A percentile compares a stretch with the other conserved stretches of the same genome.
Evolutionary conservation across 2,329 filamentous ascomycete species (phyloP).

Genomic region (Gaeumannomyces tritici): DNA sequence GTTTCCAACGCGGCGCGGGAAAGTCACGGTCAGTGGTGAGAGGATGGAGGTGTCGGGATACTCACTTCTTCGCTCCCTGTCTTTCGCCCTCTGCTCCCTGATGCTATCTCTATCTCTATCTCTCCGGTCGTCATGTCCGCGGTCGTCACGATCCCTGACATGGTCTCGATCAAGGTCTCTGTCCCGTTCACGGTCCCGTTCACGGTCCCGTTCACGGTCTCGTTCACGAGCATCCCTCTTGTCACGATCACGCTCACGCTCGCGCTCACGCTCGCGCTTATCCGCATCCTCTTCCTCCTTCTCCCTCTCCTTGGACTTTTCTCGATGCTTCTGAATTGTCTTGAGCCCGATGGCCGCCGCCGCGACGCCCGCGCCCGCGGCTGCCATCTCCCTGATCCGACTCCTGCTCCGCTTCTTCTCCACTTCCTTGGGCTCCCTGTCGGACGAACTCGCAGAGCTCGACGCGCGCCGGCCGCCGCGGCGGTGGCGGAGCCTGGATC

Average conservation of each 20-base stretch:
- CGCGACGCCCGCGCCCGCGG: slow-evolving; percentile 43
- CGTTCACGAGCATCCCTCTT: slow-evolving; percentile 7
- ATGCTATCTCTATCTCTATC: neutral
- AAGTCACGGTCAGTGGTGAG: neutral
- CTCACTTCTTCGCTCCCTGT: slow-evolving; percentile 23
- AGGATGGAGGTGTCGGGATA: slow-evolving; percentile 12
- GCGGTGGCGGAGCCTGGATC: slow-evolving; percentile 11
- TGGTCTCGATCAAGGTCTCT: slow-evolving; percentile 16
- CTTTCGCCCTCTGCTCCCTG: slow-evolving; percentile 20
- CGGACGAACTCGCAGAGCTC: slow-evolving; percentile 12
- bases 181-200: slow-evolving; percentile 5
- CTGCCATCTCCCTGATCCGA: slow-evolving; percentile 43
- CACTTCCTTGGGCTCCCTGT: slow-evolving; percentile 11
- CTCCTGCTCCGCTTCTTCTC: slow-evolving; percentile 44
- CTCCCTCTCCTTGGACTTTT: slow-evolving; percentile 24
- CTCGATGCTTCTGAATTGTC: slow-evolving; percentile 40
- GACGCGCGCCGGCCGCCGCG: slow-evolving; percentile 21
- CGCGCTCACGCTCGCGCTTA: neutral
- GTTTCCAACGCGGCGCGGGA: neutral
- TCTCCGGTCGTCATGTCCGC: neutral
- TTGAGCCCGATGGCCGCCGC: slow-evolving; percentile 56
- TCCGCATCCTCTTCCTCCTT: slow-evolving; percentile 13
- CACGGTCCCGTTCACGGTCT: slow-evolving; percentile 3
- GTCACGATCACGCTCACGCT: neutral
- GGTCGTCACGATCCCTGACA: slow-evolving; percentile 7